A percentile compares a stretch with the other conserved stretches of the same genome.
phyloP scores from a whole-genome alignment of 768 basidiomycete species.

The Naganishia kalamii region DNA sequence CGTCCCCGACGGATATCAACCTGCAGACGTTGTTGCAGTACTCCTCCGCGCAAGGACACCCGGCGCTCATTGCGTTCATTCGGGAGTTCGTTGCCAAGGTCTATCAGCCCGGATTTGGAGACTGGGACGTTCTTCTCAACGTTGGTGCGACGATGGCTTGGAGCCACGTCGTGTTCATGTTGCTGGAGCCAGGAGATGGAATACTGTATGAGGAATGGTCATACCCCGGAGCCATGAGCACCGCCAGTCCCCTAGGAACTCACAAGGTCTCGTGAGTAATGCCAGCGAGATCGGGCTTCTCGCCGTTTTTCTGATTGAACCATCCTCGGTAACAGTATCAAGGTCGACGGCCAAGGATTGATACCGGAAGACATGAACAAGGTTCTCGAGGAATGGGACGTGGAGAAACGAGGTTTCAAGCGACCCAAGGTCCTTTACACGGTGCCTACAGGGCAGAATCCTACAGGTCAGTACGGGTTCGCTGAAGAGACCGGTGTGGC shows the following conservation, averaged over 20 bases:
- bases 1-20: constrained; percentile 51
- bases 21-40: constrained; percentile 68
- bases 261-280: constrained; percentile 29
- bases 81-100: constrained; percentile 55
- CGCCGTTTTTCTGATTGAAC: constrained; percentile 51
- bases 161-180: constrained; percentile 56
- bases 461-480: constrained; percentile 50
- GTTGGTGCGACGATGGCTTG: constrained; percentile 51
- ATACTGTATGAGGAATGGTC: constrained; percentile 56
- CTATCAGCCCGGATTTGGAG: constrained; percentile 54
- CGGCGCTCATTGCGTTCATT: constrained; percentile 56
- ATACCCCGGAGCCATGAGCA: constrained; percentile 57
- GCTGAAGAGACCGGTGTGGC: background rate
- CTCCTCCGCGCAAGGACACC: constrained; percentile 55
- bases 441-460: constrained; percentile 78
- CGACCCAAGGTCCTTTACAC: constrained; percentile 51
- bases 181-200: constrained; percentile 50
- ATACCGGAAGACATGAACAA: constrained; percentile 57
- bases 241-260: constrained; percentile 33
- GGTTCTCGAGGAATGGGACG: constrained; percentile 64
- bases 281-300: constrained; percentile 31
- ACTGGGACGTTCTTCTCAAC: constrained; percentile 54
- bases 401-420: constrained; percentile 53
- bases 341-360: constrained; percentile 69
- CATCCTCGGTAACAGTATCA: constrained; percentile 45